These are phyloP conservation scores for Agarophyton chilense DNA, from an alignment of 23 red algal genomes.

Conservation along the genomic window DNA sequence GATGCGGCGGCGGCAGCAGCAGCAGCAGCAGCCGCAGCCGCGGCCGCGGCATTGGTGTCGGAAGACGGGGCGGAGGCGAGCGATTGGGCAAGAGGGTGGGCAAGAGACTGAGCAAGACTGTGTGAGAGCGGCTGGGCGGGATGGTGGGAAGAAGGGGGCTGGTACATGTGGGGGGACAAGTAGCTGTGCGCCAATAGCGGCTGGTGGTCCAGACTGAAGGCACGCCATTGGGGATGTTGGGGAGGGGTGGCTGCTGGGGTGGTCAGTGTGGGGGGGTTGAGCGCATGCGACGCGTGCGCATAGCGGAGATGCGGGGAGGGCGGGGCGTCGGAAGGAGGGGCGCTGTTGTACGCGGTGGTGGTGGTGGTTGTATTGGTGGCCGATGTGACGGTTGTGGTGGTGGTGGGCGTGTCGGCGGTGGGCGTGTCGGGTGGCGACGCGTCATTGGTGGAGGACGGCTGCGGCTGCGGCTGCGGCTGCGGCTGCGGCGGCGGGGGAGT, in stretches of 20 bases:
- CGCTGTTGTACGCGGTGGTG: not conserved
- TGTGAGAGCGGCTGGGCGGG: no score
- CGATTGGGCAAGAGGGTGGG: not conserved
- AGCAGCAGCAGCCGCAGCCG: not conserved
- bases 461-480: not conserved
- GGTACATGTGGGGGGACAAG: not conserved
- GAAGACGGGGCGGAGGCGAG: not conserved
- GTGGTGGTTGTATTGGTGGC: slow-evolving; percentile 32
- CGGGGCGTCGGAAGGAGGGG: not conserved
- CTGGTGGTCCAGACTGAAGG: slow-evolving; percentile 21
- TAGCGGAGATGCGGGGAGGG: not conserved
- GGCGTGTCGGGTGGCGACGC: not conserved
- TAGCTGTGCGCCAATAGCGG: not conserved
- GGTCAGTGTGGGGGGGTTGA: not conserved
- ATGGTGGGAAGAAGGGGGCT: no score
- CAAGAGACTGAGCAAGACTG: no score
- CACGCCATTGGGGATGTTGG: not conserved
- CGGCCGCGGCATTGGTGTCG: slow-evolving; percentile 1
- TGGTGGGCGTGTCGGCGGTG: not conserved
- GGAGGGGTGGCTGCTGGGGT: no score
- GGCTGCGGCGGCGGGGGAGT: not conserved
- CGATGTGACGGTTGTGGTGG: not conserved
- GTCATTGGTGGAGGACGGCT: not conserved
- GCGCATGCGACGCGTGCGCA: not conserved
- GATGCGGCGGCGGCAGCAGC: slow-evolving; percentile 19